phyloP scores from a whole-genome alignment of 192 early-diverging fungal species.

The Coemansia sp. region DNA sequence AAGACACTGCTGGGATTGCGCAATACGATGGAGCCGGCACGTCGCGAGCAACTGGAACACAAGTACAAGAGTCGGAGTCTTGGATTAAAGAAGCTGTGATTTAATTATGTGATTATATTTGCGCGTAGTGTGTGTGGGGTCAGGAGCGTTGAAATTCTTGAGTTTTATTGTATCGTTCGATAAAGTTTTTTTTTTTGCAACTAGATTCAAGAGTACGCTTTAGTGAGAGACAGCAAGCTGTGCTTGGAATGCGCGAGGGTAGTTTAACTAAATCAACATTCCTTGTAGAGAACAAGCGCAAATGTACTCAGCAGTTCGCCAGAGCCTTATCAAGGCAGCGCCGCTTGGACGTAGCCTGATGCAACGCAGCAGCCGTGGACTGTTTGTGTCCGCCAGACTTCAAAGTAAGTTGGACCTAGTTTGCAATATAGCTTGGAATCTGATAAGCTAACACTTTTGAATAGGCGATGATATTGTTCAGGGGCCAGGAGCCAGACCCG shows the following conservation, averaged over 20 bases:
- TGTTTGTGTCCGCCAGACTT: conserved; percentile 27
- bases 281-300: background rate
- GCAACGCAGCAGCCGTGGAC: conserved; percentile 15
- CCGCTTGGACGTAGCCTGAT: conserved; percentile 4
- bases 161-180: background rate
- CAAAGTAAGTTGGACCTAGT: conserved; percentile 29
- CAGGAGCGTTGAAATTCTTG: background rate
- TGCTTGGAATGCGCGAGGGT: too few species aligned
- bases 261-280: too few species aligned
- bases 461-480: conserved; percentile 30
- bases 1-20: conserved; percentile 87
- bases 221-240: too few species aligned
- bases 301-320: conserved; percentile 42
- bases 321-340: conserved; percentile 27
- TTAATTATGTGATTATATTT: background rate
- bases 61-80: conserved; percentile 52
- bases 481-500: conserved; percentile 69
- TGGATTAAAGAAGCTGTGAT: conserved; percentile 30
- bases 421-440: too few species aligned
- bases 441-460: background rate
- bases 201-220: too few species aligned
- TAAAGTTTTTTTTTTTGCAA: background rate
- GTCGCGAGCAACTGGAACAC: conserved; percentile 77
- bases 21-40: conserved; percentile 84
- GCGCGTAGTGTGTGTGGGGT: too few species aligned